phyloP scores from a whole-genome alignment of 2,329 filamentous ascomycete species.

The Cladosporium sp. region DNA sequence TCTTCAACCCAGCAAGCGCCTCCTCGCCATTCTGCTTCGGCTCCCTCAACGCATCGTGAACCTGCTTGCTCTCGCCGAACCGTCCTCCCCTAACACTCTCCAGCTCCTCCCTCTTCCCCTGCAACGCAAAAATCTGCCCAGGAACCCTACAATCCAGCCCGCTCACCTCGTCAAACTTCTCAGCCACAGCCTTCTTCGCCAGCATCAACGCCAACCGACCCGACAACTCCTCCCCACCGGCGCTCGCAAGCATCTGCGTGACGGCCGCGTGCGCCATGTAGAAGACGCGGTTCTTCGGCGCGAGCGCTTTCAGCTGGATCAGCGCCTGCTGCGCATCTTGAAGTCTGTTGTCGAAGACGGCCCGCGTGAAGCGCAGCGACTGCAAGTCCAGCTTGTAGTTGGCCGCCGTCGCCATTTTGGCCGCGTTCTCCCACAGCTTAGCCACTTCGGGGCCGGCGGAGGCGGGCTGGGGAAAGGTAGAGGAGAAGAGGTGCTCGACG shows the following conservation, averaged over 20 bases:
- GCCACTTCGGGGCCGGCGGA: constrained; percentile 24
- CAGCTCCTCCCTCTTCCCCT: constrained; percentile 22
- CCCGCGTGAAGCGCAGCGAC: constrained; percentile 25
- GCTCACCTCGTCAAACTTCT: constrained; percentile 26
- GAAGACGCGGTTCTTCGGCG: constrained; percentile 25
- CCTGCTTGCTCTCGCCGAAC: constrained; percentile 27
- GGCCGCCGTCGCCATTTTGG: constrained; percentile 19
- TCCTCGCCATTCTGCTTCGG: constrained; percentile 8
- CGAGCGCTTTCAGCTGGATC: constrained; percentile 28
- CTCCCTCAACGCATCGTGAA: constrained; percentile 22
- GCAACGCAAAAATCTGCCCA: constrained; percentile 28
- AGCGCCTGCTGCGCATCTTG: constrained; percentile 30
- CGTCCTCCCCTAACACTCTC: constrained; percentile 18
- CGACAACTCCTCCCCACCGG: constrained; percentile 24
- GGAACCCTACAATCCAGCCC: constrained; percentile 26
- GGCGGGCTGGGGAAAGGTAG: constrained; percentile 22
- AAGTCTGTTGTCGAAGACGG: constrained; percentile 25
- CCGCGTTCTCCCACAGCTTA: constrained; percentile 29
- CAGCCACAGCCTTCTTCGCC: constrained; percentile 27
- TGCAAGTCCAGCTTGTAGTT: constrained; percentile 24
- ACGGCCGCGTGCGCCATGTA: constrained; percentile 31
- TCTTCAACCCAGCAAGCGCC: constrained; percentile 1
- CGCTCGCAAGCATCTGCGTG: constrained; percentile 26
- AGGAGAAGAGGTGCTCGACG: constrained; percentile 17
- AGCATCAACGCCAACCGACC: constrained; percentile 24